Percentiles rank a stretch among this genome's conserved stretches.
phyloP scores from a whole-genome alignment of 495 filamentous ascomycete species.

The Aspergillus avenaceus region DNA sequence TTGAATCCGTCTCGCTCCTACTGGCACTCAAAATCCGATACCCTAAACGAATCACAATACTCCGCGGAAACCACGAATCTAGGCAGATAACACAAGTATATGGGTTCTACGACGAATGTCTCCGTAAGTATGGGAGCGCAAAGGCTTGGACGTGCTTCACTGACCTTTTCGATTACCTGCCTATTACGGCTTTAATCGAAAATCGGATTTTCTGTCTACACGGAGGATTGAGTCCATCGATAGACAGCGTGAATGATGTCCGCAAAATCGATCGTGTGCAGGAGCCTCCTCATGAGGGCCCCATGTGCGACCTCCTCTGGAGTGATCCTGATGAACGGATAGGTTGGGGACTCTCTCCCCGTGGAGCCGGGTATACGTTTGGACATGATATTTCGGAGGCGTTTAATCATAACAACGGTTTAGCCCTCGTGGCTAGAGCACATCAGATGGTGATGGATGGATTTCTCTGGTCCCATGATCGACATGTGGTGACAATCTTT shows the following conservation, averaged over 20 bases:
- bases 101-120: slow-evolving; percentile 96
- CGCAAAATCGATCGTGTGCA: slow-evolving; percentile 92
- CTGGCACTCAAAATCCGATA: slow-evolving; percentile 95
- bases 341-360: slow-evolving; percentile 96
- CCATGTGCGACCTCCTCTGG: slow-evolving; percentile 98
- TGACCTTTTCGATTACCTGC: slow-evolving; percentile 97
- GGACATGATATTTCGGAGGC: slow-evolving; percentile 99
- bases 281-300: slow-evolving; percentile 96
- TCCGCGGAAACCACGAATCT: slow-evolving; percentile 95
- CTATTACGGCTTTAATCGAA: slow-evolving; percentile 96
- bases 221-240: slow-evolving; percentile 91
- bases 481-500: slow-evolving; percentile 98
- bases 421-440: slow-evolving; percentile 89
- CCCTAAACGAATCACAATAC: slow-evolving; percentile 92
- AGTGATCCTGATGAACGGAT: slow-evolving; percentile 97
- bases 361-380: slow-evolving; percentile 97
- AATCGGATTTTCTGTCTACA: slow-evolving; percentile 99
- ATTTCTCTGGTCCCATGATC: slow-evolving; percentile 96
- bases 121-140: slow-evolving; percentile 96
- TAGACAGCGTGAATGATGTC: slow-evolving; percentile 98
- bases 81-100: slow-evolving; percentile 97
- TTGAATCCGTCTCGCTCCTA: slow-evolving; percentile 91
- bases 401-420: slow-evolving; percentile 98
- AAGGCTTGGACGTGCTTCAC: slow-evolving; percentile 99
- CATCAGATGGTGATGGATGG: slow-evolving; percentile 98